phyloP scores from a whole-genome alignment of 148 eudicot species.

The Rhododendron mucronatum region DNA sequence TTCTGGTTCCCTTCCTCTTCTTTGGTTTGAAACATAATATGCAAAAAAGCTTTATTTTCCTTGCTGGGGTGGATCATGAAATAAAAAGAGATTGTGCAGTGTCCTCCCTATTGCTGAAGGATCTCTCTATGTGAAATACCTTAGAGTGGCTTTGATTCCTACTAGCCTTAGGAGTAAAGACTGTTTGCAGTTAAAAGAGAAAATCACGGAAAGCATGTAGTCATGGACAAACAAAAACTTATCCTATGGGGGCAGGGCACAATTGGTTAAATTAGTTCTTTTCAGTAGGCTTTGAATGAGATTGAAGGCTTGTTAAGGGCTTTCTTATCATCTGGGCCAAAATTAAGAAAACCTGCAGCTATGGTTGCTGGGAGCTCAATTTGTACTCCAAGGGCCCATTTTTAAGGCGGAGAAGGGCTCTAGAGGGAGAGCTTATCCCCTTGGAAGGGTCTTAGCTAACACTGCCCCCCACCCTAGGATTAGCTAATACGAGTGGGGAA shows the following conservation, averaged over 20 bases:
- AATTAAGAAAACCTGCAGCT: background rate
- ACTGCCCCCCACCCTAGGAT: too few species aligned
- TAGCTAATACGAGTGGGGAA: too few species aligned
- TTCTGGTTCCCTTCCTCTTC: background rate
- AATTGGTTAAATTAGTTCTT: background rate
- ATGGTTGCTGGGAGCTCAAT: background rate
- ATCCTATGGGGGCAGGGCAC: background rate
- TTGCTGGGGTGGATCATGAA: background rate
- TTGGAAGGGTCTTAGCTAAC: too few species aligned
- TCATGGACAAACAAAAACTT: background rate
- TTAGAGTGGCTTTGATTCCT: background rate
- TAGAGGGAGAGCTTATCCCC: too few species aligned
- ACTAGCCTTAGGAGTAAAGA: background rate
- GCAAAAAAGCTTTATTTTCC: background rate
- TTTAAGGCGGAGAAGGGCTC: too few species aligned
- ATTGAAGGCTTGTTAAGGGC: background rate
- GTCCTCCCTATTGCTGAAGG: background rate
- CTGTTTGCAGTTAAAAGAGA: background rate
- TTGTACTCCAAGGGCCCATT: background rate
- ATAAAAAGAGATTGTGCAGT: background rate
- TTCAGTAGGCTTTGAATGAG: background rate
- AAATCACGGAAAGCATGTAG: background rate
- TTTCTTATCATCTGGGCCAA: background rate
- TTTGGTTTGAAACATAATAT: background rate
- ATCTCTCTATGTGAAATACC: background rate